A percentile compares a stretch with the other conserved stretches of the same genome.
phyloP scores from a whole-genome alignment of 2,329 filamentous ascomycete species.

The Xylaria sp. region DNA sequence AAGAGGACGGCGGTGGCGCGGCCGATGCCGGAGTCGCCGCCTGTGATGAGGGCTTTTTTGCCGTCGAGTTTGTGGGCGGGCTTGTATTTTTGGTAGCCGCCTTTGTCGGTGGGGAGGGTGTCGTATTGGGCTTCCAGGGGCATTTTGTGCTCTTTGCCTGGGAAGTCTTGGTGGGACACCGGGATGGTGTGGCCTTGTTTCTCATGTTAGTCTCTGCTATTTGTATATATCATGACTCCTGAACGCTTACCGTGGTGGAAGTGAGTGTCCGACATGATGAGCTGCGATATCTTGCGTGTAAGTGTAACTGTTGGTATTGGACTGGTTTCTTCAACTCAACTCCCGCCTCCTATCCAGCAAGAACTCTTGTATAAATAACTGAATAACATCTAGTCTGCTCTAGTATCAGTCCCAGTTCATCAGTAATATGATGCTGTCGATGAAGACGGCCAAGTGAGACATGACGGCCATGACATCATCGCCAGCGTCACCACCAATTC shows the following conservation, averaged over 20 bases:
- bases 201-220: background rate
- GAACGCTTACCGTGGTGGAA: constrained; percentile 33
- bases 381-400: no score
- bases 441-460: background rate
- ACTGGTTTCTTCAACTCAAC: background rate
- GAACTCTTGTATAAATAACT: background rate
- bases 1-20: constrained; percentile 70
- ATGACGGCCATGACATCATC: constrained; percentile 28
- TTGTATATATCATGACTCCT: no score
- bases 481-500: constrained; percentile 24
- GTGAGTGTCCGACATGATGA: constrained; percentile 31
- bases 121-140: constrained; percentile 54
- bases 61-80: constrained; percentile 70
- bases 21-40: constrained; percentile 75
- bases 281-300: background rate
- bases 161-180: constrained; percentile 39
- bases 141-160: constrained; percentile 45
- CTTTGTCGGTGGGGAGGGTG: constrained; percentile 61
- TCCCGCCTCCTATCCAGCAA: background rate
- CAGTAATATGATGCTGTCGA: background rate
- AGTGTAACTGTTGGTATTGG: background rate
- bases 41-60: constrained; percentile 73
- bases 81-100: constrained; percentile 65
- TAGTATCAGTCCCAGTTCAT: background rate
- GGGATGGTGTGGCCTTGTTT: constrained; percentile 36